Base-by-base conservation (phyloP, 371 early-diverging fungal genomes). In the Lichtheimia hyalospora region DNA sequence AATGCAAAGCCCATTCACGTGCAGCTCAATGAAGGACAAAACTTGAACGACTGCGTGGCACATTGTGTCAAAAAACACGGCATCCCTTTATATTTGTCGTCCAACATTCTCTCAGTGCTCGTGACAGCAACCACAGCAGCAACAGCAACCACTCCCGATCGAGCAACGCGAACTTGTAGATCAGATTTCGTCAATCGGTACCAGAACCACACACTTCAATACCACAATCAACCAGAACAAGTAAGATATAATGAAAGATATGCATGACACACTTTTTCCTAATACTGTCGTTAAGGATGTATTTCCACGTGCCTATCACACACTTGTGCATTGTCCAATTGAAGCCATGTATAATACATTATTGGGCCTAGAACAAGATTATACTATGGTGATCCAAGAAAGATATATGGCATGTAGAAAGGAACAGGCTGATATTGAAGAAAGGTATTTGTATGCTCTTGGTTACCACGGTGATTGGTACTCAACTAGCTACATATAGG, bases 301-400 rank as follows among this genome's bases (percentile, higher is more conserved):
- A 43, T 91, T 89, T 66, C 85, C 89, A 40, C 83, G 85, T 62
- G 91, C 91, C 3, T 89, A 86, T 67, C 81, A 88, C 51, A 84
- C 89, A 3, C 66, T 91, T 16, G 82, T 88, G 15, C 84, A 85
- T 57, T 87, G 88, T 15, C 81, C 84, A 20, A 68, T 82, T 49
- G 67, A 85, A 10, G 56, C 76, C 24, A 73, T 89, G 3, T 89
- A 88, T 66, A 88, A 91, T 64, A 82, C 85, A 6, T 64, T 91
- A 21, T 66, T 90, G 52, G 77, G 86, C 24, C 69, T 89, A n/a
- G 90, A 89, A 54, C 82, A 84, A 43, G 79, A 69, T 41, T 89
- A 88, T 70, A 81, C 88, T 1, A 58, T 75, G 41, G 80, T 82
- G 25, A 79, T 89, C n/a, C 83, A 80, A 28, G 84, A 85, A 28